A percentile compares a stretch with the other conserved stretches of the same genome.
These are phyloP conservation scores for Stephania cephalantha DNA, from an alignment of 164 flowering plant species.

Conservation along the genomic window DNA sequence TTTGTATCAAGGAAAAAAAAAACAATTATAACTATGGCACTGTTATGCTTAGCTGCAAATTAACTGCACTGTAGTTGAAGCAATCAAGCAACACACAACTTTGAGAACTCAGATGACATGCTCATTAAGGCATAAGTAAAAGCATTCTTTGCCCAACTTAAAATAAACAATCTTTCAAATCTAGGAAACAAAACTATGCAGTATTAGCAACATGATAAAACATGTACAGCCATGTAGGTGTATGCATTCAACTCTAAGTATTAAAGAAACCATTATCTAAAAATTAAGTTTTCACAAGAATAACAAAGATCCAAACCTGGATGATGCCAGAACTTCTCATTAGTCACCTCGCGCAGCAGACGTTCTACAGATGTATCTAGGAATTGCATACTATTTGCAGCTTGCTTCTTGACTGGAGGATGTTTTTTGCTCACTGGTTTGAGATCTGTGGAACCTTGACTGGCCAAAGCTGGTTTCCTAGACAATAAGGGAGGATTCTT, in stretches of 20 bases:
- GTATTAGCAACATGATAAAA: background rate
- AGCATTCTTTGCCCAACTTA: background rate
- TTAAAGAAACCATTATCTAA: background rate
- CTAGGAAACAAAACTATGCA: background rate
- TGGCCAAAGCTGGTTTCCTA: constrained; percentile 35
- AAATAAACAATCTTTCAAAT: background rate
- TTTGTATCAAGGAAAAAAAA: background rate
- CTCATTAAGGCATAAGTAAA: background rate
- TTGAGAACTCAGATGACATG: background rate
- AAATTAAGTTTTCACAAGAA: background rate
- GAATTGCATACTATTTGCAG: constrained; percentile 27
- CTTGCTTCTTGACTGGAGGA: constrained; percentile 57
- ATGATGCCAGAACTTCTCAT: constrained; percentile 88
- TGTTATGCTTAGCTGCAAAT: background rate
- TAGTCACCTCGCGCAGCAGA: constrained; percentile 91
- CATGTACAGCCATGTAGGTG: background rate
- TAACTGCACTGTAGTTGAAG: background rate
- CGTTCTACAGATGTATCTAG: constrained; percentile 95
- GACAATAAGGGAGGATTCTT: constrained; percentile 38
- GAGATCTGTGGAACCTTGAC: constrained; percentile 44
- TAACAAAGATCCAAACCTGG: constrained; percentile 47
- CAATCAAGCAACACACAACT: background rate
- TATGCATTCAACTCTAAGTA: background rate
- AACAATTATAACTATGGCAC: background rate
- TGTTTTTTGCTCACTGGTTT: constrained; percentile 53